These are phyloP conservation scores for Apostasia ramifera DNA, from an alignment of 106 monocot species.

Conservation along the genomic window DNA sequence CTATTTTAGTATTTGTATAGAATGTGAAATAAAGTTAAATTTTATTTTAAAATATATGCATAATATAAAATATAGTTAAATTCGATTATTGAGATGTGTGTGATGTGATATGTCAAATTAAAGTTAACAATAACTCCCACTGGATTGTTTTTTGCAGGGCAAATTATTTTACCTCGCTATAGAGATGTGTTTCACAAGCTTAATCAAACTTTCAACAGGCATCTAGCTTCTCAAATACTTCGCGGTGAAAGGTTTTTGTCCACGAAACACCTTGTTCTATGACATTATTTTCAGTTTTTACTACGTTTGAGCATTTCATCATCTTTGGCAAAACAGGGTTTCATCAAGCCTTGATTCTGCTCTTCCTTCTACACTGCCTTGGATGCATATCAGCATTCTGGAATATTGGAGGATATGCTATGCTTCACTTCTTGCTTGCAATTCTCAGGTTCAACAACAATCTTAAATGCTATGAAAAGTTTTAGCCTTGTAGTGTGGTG, in stretches of 20 bases:
- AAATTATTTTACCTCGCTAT: constrained; percentile 43
- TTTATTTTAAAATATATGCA: not conserved
- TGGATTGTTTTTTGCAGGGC: constrained; percentile 28
- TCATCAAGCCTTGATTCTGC: constrained; percentile 16
- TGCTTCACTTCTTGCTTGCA: constrained; percentile 22
- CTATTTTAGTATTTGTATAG: not conserved
- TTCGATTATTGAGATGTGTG: not conserved
- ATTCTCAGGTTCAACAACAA: not conserved
- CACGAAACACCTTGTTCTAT: not conserved
- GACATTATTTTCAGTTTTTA: not conserved
- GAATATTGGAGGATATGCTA: constrained; percentile 57
- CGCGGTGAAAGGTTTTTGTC: constrained; percentile 49
- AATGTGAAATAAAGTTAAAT: not conserved
- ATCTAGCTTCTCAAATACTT: constrained; percentile 39
- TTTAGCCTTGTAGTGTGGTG: too few species aligned
- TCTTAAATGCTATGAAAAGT: too few species aligned
- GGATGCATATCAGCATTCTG: constrained; percentile 33
- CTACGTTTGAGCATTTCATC: not conserved
- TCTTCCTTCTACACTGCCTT: constrained; percentile 35
- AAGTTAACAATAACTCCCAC: too few species aligned
- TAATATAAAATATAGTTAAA: not conserved
- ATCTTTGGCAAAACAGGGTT: constrained; percentile 14
- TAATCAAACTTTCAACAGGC: constrained; percentile 20
- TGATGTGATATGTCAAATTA: too few species aligned
- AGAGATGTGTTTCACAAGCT: constrained; percentile 28